A percentile compares a stretch with the other conserved stretches of the same genome.
Evolutionary conservation across 192 early-diverging fungal genomes (phyloP).

Genomic region (Oehlia diaphana): DNA sequence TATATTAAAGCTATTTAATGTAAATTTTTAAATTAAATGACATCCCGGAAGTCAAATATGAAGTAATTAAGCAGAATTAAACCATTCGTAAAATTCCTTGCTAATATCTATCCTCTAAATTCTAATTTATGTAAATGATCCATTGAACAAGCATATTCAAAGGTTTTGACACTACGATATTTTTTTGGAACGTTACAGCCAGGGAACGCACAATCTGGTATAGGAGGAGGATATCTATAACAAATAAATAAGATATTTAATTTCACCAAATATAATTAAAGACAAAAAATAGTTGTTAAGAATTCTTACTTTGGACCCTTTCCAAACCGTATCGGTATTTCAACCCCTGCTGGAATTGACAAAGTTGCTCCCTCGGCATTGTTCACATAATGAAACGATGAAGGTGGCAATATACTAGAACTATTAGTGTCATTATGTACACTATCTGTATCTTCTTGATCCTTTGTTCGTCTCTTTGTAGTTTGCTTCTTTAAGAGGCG

Average conservation of each 20-base stretch:
- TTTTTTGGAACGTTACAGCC: constrained; percentile 54
- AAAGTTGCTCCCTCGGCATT: constrained; percentile 42
- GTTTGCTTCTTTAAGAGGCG: constrained; percentile 80
- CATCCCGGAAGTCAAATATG: neutral
- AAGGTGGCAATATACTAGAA: neutral
- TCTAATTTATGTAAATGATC: constrained; percentile 50
- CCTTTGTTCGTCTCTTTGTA: constrained; percentile 62
- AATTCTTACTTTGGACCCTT: constrained; percentile 33
- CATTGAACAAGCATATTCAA: constrained; percentile 60
- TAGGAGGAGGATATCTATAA: constrained; percentile 51
- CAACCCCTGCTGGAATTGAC: constrained; percentile 36
- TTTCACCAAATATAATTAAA: neutral
- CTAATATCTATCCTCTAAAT: neutral
- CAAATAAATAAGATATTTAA: constrained; percentile 22
- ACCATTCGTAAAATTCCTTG: neutral
- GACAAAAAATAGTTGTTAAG: neutral
- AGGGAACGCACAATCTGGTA: constrained; percentile 46
- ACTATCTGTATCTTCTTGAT: constrained; percentile 61
- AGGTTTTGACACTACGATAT: constrained; percentile 50
- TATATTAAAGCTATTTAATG: no score
- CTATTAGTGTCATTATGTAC: constrained; percentile 32
- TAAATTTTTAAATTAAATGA: neutral
- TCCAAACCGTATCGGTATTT: constrained; percentile 21
- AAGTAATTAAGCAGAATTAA: neutral
- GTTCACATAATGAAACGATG: constrained; percentile 42